These are phyloP conservation scores for Bonia amplexicaulis DNA, from an alignment of 176 grass and related monocot species.

Conservation along the genomic window DNA sequence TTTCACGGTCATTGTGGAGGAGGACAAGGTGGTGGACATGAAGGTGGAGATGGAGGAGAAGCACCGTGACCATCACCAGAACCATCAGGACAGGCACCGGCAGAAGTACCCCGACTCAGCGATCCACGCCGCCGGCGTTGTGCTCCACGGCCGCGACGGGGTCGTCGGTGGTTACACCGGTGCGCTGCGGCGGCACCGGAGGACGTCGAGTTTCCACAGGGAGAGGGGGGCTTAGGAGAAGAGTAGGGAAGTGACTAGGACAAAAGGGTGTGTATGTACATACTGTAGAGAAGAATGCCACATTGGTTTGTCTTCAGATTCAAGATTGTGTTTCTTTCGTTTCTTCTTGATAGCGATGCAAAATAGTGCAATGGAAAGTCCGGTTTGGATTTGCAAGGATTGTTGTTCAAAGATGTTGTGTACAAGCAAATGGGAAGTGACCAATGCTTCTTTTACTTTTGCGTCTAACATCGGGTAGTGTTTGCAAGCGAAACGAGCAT, in stretches of 20 bases:
- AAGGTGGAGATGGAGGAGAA: constrained; percentile 40
- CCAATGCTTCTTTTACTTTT: background rate
- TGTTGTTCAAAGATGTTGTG: constrained; percentile 30
- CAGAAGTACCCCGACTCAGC: constrained; percentile 65
- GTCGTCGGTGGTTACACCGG: constrained; percentile 18
- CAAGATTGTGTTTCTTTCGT: constrained; percentile 18
- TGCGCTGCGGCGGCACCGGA: constrained; percentile 22
- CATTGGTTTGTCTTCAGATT: constrained; percentile 16
- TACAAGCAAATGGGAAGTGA: background rate
- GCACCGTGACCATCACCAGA: constrained; percentile 15
- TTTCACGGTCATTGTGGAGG: constrained; percentile 59
- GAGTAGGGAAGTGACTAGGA: background rate
- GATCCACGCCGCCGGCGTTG: constrained; percentile 51
- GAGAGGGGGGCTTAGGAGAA: constrained; percentile 43
- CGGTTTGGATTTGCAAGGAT: constrained; percentile 26
- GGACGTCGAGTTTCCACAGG: constrained; percentile 33
- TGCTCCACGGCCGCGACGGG: constrained; percentile 36
- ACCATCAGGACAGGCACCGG: constrained; percentile 59
- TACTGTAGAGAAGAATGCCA: constrained; percentile 39
- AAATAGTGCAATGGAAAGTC: constrained; percentile 37
- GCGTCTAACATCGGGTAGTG: background rate
- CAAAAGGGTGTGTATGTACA: background rate
- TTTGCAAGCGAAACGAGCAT: background rate
- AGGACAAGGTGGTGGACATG: constrained; percentile 42
- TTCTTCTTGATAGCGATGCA: constrained; percentile 32